Conservation (phyloP, 2,329 filamentous ascomycete species). For the Penicillium sp. region DNA sequence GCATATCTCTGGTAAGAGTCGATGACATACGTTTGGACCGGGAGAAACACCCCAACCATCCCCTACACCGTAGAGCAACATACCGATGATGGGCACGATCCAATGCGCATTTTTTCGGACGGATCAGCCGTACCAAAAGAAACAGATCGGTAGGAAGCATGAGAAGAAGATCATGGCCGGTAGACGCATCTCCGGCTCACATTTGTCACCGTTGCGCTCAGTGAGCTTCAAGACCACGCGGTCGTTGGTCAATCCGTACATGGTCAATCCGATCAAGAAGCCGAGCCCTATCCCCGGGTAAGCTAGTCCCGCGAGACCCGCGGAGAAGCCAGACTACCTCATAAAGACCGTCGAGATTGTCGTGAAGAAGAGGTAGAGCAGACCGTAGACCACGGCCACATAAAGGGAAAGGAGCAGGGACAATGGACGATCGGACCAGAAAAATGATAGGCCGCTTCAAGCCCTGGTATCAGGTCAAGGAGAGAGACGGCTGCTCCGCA, state of each 20-base stretch:
- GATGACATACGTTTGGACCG: slow-evolving; percentile 65
- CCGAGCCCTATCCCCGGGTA: neutral
- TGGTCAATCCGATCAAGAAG: neutral
- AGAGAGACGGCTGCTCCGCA: neutral
- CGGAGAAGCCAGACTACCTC: slow-evolving; percentile 46
- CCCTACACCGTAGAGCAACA: slow-evolving; percentile 59
- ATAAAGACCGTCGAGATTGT: slow-evolving; percentile 55
- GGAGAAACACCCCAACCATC: slow-evolving; percentile 54
- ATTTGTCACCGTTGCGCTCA: slow-evolving; percentile 19
- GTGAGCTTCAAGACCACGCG: slow-evolving; percentile 6
- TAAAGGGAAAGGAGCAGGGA: slow-evolving; percentile 55
- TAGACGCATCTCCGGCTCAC: slow-evolving; percentile 7
- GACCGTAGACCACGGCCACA: slow-evolving; percentile 55
- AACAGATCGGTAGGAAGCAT: slow-evolving; percentile 7
- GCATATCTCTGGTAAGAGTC: slow-evolving; percentile 56
- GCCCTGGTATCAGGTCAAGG: neutral
- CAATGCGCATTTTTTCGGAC: slow-evolving; percentile 1
- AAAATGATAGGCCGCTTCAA: slow-evolving; percentile 41
- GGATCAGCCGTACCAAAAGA: slow-evolving; percentile 6
- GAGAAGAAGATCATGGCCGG: slow-evolving; percentile 4
- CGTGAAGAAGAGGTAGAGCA: slow-evolving; percentile 57
- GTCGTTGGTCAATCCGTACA: slow-evolving; percentile 1
- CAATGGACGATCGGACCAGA: slow-evolving; percentile 55
- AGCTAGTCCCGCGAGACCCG: slow-evolving; percentile 31
- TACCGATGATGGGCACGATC: slow-evolving; percentile 51